Evolutionary conservation across 1,284 basidiomycete genomes (phyloP).

Genomic region (Moesziomyces sp.): DNA sequence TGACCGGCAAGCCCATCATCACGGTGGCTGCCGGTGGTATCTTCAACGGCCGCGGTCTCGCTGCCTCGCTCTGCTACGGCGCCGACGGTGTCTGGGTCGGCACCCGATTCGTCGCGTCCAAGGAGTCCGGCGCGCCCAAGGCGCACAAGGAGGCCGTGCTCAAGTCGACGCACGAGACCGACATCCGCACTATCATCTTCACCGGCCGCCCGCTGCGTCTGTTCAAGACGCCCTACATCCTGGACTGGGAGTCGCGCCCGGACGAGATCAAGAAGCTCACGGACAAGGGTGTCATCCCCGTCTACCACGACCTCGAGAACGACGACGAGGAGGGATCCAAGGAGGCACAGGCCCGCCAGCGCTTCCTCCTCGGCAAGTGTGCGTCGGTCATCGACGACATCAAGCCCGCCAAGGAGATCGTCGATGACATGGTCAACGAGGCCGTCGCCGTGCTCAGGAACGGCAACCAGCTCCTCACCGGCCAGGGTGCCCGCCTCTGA

Average conservation of each 20-base stretch:
- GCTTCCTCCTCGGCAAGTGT: conserved; percentile 61
- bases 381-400: conserved; percentile 73
- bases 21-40: conserved; percentile 61
- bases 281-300: conserved; percentile 59
- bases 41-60: conserved; percentile 57
- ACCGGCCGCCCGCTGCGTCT: conserved; percentile 82
- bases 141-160: conserved; percentile 63
- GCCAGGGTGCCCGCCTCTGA: conserved; percentile 28
- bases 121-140: conserved; percentile 58
- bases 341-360: conserved; percentile 45
- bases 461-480: conserved; percentile 42
- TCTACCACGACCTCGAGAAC: conserved; percentile 60
- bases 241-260: conserved; percentile 61
- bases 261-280: conserved; percentile 64
- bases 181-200: conserved; percentile 62
- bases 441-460: conserved; percentile 49
- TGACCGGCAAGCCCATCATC: conserved; percentile 60
- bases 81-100: conserved; percentile 70
- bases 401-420: conserved; percentile 58
- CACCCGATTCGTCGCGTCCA: conserved; percentile 83
- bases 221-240: conserved; percentile 54
- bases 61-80: conserved; percentile 58
- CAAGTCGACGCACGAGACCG: conserved; percentile 61
- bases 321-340: conserved; percentile 60
- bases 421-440: conserved; percentile 61